phyloP scores from a whole-genome alignment of 1,139 yeast genomes.

The Sugiyamaella grinbergsii region DNA sequence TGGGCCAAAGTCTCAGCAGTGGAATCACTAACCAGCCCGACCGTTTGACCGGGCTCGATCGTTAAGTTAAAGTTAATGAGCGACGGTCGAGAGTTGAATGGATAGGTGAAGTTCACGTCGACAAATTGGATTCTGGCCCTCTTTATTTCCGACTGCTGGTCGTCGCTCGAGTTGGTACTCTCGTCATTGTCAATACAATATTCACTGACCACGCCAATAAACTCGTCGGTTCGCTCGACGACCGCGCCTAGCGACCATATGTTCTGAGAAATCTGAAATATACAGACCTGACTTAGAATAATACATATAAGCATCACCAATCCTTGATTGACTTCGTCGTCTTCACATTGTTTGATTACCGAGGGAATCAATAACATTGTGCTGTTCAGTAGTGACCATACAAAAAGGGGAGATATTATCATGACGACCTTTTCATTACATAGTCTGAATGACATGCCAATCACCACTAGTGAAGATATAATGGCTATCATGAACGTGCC shows the following conservation, averaged over 20 bases:
- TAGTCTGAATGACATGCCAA: background rate
- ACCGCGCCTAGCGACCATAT: background rate
- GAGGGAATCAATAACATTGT: conserved; percentile 7
- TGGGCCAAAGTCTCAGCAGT: conserved; percentile 5
- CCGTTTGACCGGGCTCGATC: conserved; percentile 14
- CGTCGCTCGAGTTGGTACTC: background rate
- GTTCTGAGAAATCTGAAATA: conserved; percentile 4
- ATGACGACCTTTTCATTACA: background rate
- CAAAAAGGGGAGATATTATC: background rate
- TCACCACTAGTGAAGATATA: background rate
- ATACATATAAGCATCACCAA: background rate
- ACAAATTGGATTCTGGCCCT: conserved; percentile 14
- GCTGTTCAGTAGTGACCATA: conserved; percentile 5
- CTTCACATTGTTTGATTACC: conserved; percentile 7
- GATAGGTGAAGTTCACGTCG: conserved; percentile 11
- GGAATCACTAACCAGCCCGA: conserved; percentile 14
- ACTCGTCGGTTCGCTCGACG: background rate
- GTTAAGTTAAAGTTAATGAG: conserved; percentile 7
- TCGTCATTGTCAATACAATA: background rate
- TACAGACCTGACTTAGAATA: conserved; percentile 1
- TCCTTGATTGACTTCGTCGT: conserved; percentile 9
- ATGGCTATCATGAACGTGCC: background rate
- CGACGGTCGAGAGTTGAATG: conserved; percentile 3
- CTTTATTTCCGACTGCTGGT: conserved; percentile 4
- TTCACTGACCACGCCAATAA: background rate